Conservation (phyloP, 805 yeast genomes). For the Candida yuanshanica region DNA sequence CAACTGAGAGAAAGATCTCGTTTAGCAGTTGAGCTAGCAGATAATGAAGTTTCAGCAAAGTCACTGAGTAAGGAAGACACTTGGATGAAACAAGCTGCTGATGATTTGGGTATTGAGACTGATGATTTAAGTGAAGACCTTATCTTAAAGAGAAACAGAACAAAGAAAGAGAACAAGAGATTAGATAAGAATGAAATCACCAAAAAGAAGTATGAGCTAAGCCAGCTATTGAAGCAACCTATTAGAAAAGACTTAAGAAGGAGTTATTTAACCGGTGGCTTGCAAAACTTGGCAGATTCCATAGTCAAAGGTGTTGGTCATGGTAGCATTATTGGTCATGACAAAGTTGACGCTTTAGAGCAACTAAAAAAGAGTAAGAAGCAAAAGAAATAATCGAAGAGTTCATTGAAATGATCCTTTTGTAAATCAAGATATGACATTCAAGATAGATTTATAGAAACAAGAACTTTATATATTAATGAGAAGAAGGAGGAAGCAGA, state of each 20-base stretch:
- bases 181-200: conserved; percentile 45
- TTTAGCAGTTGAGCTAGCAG: conserved; percentile 72
- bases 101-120: conserved; percentile 78
- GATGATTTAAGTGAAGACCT: conserved; percentile 70
- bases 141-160: conserved; percentile 55
- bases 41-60: conserved; percentile 54
- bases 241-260: conserved; percentile 59
- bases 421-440: neutral
- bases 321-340: conserved; percentile 62
- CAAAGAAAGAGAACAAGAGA: conserved; percentile 46
- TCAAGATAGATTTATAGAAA: neutral
- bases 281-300: conserved; percentile 71
- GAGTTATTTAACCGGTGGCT: conserved; percentile 76
- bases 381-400: neutral
- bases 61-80: conserved; percentile 61
- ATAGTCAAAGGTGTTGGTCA: conserved; percentile 66
- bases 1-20: conserved; percentile 66
- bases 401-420: neutral
- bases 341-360: conserved; percentile 60
- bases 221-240: conserved; percentile 44
- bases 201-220: conserved; percentile 45
- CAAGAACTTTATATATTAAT: neutral
- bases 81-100: conserved; percentile 90
- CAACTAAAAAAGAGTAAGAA: conserved; percentile 36
- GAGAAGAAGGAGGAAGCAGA: neutral